These are phyloP conservation scores for Dactylellina haptotyla DNA, from an alignment of 2,329 filamentous ascomycete genomes.

Conservation along the genomic window DNA sequence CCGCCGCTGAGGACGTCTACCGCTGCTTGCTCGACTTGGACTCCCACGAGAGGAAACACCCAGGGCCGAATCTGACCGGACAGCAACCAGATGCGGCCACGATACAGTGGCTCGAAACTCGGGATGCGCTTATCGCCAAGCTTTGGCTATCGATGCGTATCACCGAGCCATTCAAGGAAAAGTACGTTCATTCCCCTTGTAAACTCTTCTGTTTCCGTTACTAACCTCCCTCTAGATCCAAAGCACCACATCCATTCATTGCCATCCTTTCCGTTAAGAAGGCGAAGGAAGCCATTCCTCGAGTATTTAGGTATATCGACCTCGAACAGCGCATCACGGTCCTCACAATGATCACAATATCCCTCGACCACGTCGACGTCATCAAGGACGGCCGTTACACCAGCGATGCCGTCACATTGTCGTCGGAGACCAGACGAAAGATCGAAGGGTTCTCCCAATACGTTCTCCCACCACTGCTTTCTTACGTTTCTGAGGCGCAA, in stretches of 20 bases:
- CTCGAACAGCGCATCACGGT: conserved; percentile 94
- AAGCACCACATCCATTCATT: conserved; percentile 86
- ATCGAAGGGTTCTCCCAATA: conserved; percentile 88
- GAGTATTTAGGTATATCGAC: conserved; percentile 91
- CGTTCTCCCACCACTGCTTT: conserved; percentile 89
- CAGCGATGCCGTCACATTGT: conserved; percentile 76
- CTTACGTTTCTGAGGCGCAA: conserved; percentile 88
- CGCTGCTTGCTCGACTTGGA: conserved; percentile 90
- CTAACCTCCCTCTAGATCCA: conserved; percentile 67
- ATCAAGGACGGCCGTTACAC: conserved; percentile 81
- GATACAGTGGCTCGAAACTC: conserved; percentile 79
- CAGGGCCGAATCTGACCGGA: conserved; percentile 71
- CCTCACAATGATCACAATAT: conserved; percentile 92
- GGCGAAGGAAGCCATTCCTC: conserved; percentile 93
- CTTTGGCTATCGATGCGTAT: conserved; percentile 91
- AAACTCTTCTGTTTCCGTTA: conserved; percentile 21
- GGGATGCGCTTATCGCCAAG: conserved; percentile 76
- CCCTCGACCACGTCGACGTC: conserved; percentile 91
- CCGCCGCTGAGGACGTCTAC: conserved; percentile 90
- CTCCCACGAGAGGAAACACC: conserved; percentile 86
- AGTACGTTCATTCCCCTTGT: conserved; percentile 27
- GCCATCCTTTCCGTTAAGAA: conserved; percentile 93
- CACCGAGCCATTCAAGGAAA: conserved; percentile 80
- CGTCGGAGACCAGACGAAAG: conserved; percentile 83
- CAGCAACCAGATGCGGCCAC: conserved; percentile 74